These are phyloP conservation scores for Neurospora pannonica DNA, from an alignment of 495 filamentous ascomycete genomes.

Conservation along the genomic window DNA sequence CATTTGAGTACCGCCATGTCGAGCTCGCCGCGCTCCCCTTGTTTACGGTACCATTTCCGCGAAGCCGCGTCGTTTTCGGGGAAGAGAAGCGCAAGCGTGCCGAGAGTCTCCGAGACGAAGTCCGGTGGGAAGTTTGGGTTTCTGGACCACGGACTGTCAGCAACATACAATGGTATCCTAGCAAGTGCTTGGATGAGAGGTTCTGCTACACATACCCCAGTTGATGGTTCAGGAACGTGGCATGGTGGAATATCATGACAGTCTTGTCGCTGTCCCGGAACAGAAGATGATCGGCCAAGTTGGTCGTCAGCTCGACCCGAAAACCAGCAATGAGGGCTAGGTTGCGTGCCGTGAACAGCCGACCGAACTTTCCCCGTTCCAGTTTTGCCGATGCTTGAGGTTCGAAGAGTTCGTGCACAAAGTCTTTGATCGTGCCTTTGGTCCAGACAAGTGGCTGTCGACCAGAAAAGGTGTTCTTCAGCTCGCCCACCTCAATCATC, in stretches of 20 bases:
- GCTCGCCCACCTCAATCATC: conserved; percentile 2
- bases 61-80: conserved; percentile 23
- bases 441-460: background rate
- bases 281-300: conserved; percentile 34
- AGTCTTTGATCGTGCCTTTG: background rate
- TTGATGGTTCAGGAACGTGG: conserved; percentile 22
- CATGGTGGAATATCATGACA: conserved; percentile 35
- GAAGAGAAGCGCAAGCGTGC: conserved; percentile 35
- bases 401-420: background rate
- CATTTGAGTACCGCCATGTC: background rate
- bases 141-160: background rate
- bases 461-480: background rate
- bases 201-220: background rate
- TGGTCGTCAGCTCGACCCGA: conserved; percentile 30
- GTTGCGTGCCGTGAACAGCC: conserved; percentile 10
- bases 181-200: background rate
- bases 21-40: background rate
- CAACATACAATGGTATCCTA: background rate
- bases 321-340: conserved; percentile 25
- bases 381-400: background rate
- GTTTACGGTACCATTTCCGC: conserved; percentile 8
- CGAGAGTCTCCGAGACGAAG: conserved; percentile 36
- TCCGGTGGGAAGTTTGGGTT: conserved; percentile 16
- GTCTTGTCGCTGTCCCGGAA: conserved; percentile 28
- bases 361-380: conserved; percentile 2